Evolutionary conservation across 1,284 basidiomycete genomes (phyloP), one percentile per base, ranked within the genome.

Genomic region (Neolentinus lepideus): DNA sequence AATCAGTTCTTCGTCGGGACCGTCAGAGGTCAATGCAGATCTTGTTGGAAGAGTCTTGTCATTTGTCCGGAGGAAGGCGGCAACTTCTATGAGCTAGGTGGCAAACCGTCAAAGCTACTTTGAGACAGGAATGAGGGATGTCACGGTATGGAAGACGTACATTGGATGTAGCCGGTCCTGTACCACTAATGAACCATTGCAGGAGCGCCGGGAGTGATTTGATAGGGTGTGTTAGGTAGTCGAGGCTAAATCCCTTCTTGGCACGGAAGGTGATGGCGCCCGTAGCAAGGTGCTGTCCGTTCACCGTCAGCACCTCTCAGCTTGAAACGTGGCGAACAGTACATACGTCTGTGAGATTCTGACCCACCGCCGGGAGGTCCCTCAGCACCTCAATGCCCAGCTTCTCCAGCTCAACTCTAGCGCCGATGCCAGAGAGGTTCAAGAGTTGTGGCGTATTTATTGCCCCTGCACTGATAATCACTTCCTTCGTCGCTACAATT

Each of bases 31-130:
- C 26, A 52, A 9, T 12, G 29, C 29, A 31, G 29, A 31, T 31
- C 29, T 31, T 12, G 29, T 6, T 77, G 76, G 62, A 85, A 86
- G 35, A 85, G 62, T 6, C 56, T 63, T 0, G 75, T 87, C 80
- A 56, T 80, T 76, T 11, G 79, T 73, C 36, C 83, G 77, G 31
- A 81, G 65, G 61, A 87, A 87, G 0, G 79, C 77, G 24, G 72
- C 81, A 2, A 76, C 71, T 65, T 86, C 84, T 2, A 75, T 82
- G 14, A 79, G 60, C 85, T 87, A 43, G 8, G n/a, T 25, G 6
- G 6, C 47, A 26, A 25, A 6, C 54, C 43, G 46, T 45, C 12
- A 60, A n/a, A 10, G 8, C 6, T 16, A 14, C 4, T 25, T 26
- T 4, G 9, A n/a, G 10, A 14, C 4, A 55, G 27, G 11, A 60